Base-by-base conservation (phyloP, 2,329 filamentous ascomycete genomes). In the Xylariaceae sp. region DNA sequence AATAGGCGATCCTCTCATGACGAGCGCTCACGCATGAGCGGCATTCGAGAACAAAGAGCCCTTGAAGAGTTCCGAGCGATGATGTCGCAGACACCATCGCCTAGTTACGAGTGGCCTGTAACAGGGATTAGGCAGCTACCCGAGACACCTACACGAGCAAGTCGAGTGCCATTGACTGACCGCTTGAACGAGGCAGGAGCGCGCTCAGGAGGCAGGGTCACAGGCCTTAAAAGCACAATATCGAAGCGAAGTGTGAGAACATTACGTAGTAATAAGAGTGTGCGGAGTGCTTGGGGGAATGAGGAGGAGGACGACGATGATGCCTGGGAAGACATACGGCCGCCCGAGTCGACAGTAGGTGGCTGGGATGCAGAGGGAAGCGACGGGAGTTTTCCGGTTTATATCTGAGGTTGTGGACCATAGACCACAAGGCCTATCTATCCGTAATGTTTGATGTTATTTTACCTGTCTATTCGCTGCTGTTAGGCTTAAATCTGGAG, bases 291-390 rank as follows among this genome's bases (percentile, higher is more conserved):
- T 7, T 60, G 58, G 57, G 55, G 32, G 7, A 57, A 52, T 10
- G 61, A 62, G 7, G 60, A 55, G 2, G 63, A 57, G 5, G 58
- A 66, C 10, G 66, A 68, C 6, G 66, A 69, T 0, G 65, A 66
- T 47, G 61, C 60, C 7, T 69, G 67, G 67, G 66, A 68, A 26
- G 67, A 69, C 45, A 55, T 68, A 45, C 58, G 56, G 5, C 67
- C 66, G 10, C 61, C 67, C 1, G 62, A 59, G 36, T 65, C 64
- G n/a, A 58, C 57, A 2, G 48, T 63, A 9, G 62, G 60, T 15
- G 63, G 61, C 4, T 68, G 63, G 64, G 64, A 64, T 7, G 55
- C 57, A 4, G 57, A 48, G 3, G 55, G 47, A 41, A 66, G 64
- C 37, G 60, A 66, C 18, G 62, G 60, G 35, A 68, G 66, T 42